Evolutionary conservation across 2,329 filamentous ascomycete species (phyloP).

Genomic region (Knufia petricola): DNA sequence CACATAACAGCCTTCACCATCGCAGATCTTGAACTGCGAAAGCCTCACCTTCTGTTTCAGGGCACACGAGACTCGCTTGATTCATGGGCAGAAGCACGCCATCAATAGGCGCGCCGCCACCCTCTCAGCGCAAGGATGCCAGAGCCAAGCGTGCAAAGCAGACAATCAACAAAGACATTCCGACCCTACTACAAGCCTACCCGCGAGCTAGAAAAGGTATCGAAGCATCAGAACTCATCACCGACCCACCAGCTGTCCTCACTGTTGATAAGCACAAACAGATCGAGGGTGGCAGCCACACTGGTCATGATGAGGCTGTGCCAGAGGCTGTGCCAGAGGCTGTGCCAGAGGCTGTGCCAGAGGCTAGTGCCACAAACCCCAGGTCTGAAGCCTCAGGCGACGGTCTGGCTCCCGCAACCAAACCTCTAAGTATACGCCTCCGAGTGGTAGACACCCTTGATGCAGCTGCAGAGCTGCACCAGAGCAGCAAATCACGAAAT

Average conservation of each 20-base stretch:
- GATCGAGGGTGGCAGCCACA: not conserved
- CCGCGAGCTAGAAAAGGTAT: conserved; percentile 10
- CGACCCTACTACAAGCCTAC: conserved; percentile 8
- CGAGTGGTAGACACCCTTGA: conserved; percentile 7
- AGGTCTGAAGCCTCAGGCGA: not conserved
- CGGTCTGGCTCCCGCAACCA: not conserved
- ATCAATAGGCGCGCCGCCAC: conserved; percentile 8
- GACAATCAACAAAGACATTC: conserved; percentile 12
- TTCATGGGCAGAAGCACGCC: conserved; percentile 9
- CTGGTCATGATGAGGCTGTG: too few species aligned
- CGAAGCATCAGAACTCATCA: conserved; percentile 8
- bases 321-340: too few species aligned
- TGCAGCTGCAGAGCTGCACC: conserved; percentile 3
- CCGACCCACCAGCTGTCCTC: not conserved
- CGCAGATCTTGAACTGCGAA: too few species aligned
- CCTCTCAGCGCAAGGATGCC: conserved; percentile 11
- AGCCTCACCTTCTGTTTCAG: too few species aligned
- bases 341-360: too few species aligned
- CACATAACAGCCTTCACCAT: too few species aligned
- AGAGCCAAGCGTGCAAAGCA: conserved; percentile 12
- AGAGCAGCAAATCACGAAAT: not conserved
- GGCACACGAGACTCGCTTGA: too few species aligned
- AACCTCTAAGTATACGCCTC: not conserved
- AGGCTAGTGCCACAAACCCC: not conserved
- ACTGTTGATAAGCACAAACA: not conserved